A percentile compares a stretch with the other conserved stretches of the same genome.
Conservation (phyloP, 2,329 filamentous ascomycete genomes). For the Beauveria sp. region DNA sequence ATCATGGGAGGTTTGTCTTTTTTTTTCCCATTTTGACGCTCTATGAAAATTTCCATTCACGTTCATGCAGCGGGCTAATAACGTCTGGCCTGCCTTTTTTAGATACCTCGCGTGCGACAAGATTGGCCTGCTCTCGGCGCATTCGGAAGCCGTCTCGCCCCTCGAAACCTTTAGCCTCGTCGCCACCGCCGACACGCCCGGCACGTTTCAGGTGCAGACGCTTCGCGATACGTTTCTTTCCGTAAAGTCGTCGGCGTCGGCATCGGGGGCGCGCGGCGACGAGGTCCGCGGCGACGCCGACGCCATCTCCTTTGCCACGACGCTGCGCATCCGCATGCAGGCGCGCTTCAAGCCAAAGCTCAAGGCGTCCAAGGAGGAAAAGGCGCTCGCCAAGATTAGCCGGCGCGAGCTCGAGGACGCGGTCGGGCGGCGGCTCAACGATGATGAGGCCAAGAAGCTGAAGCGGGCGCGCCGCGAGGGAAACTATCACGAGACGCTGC, state of each 20-base stretch:
- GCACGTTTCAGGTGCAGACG: slow-evolving; percentile 69
- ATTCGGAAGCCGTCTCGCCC: slow-evolving; percentile 70
- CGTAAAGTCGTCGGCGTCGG: slow-evolving; percentile 44
- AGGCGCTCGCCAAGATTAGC: slow-evolving; percentile 77
- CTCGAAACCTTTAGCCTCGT: slow-evolving; percentile 76
- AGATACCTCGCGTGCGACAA: slow-evolving; percentile 84
- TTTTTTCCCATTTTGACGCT: too few relatives aligned
- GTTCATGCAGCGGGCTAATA: too few relatives aligned
- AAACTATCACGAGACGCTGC: slow-evolving; percentile 77
- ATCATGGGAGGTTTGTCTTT: slow-evolving; percentile 63
- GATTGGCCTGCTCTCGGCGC: slow-evolving; percentile 69
- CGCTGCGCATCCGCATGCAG: slow-evolving; percentile 83
- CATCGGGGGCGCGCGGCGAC: slow-evolving; percentile 36
- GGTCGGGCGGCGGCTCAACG: slow-evolving; percentile 66
- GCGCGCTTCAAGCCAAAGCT: slow-evolving; percentile 83
- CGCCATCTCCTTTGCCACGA: slow-evolving; percentile 59
- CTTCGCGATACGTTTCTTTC: slow-evolving; percentile 63
- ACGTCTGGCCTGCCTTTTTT: not conserved
- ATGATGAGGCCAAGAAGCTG: slow-evolving; percentile 77
- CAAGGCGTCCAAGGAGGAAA: slow-evolving; percentile 73
- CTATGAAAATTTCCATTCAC: too few relatives aligned
- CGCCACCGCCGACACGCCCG: slow-evolving; percentile 54
- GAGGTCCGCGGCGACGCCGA: slow-evolving; percentile 73
- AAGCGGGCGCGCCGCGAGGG: slow-evolving; percentile 80
- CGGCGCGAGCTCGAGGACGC: slow-evolving; percentile 76